Percentiles rank a stretch among this genome's conserved stretches.
Evolutionary conservation across 345 rosid genomes (phyloP).

Genomic region (Noccaea caerulescens): DNA sequence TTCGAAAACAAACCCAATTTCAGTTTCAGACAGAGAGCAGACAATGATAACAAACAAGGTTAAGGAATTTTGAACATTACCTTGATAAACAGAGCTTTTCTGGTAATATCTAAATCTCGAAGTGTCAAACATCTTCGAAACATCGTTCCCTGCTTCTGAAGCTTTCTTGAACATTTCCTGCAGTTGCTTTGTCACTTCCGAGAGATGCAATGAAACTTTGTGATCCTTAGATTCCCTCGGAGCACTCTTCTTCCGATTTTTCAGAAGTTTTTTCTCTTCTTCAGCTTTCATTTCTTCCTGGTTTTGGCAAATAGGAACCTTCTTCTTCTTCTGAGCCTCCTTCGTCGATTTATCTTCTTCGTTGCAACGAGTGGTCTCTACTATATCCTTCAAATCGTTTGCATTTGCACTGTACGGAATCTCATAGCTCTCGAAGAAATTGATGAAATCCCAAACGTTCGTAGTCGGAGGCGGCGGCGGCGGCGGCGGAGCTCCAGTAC

Average conservation of each 20-base stretch:
- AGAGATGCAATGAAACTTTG: conserved; percentile 9
- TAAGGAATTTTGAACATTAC: neutral
- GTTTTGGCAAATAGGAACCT: neutral
- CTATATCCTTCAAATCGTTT: conserved; percentile 29
- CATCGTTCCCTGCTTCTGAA: conserved; percentile 43
- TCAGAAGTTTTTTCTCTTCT: conserved; percentile 4
- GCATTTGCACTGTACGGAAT: conserved; percentile 20
- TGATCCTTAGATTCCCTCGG: conserved; percentile 6
- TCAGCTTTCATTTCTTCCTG: neutral
- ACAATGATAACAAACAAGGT: neutral
- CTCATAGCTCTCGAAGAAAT: conserved; percentile 50
- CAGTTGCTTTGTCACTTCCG: conserved; percentile 19
- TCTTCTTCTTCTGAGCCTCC: neutral
- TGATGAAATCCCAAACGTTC: conserved; percentile 68
- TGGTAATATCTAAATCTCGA: conserved; percentile 41
- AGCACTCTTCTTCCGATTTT: neutral
- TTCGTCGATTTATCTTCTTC: conserved; percentile 7
- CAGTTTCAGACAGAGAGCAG: neutral
- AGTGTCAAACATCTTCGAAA: conserved; percentile 41
- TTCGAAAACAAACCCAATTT: neutral
- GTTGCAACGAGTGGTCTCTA: conserved; percentile 16
- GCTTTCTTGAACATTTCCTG: conserved; percentile 40
- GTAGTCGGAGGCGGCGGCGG: conserved; percentile 57
- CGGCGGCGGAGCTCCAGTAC: conserved; percentile 17
- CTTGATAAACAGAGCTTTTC: conserved; percentile 34